Percentiles rank a stretch among this genome's conserved stretches.
phyloP scores from a whole-genome alignment of 805 yeast genomes.

The Saturnispora zaruensis region DNA sequence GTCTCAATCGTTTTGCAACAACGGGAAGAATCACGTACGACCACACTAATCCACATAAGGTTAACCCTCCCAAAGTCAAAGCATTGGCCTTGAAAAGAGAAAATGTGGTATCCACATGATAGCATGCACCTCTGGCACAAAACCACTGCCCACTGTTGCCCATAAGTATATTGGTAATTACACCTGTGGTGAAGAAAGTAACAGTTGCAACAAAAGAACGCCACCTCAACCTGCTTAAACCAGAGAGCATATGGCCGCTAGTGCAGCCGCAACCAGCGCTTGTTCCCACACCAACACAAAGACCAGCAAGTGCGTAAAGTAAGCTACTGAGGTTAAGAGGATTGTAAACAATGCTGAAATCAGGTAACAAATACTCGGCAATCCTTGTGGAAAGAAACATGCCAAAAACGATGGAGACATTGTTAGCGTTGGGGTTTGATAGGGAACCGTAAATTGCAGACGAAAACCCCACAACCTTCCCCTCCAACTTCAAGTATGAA shows the following conservation, averaged over 20 bases:
- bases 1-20: conserved; percentile 8
- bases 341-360: conserved; percentile 16
- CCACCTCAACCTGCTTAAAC: conserved; percentile 37
- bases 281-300: conserved; percentile 41
- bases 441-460: conserved; percentile 31
- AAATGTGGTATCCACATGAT: conserved; percentile 17
- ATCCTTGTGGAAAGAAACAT: conserved; percentile 25
- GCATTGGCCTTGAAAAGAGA: conserved; percentile 13
- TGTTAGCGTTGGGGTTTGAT: conserved; percentile 19
- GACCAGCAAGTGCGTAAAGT: conserved; percentile 28
- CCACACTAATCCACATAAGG: conserved; percentile 9
- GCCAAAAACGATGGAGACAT: conserved; percentile 31
- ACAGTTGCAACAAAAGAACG: conserved; percentile 39
- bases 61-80: conserved; percentile 9
- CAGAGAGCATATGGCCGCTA: conserved; percentile 47
- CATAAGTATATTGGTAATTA: conserved; percentile 15
- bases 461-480: conserved; percentile 41
- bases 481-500: conserved; percentile 31
- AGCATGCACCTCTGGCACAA: conserved; percentile 12
- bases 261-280: conserved; percentile 44
- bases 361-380: conserved; percentile 20
- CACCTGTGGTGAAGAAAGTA: conserved; percentile 31
- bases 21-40: conserved; percentile 27
- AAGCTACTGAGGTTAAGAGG: not conserved
- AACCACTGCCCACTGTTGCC: conserved; percentile 2